Base-by-base conservation (phyloP, 257 asterid species). In the Plantago ovata region DNA sequence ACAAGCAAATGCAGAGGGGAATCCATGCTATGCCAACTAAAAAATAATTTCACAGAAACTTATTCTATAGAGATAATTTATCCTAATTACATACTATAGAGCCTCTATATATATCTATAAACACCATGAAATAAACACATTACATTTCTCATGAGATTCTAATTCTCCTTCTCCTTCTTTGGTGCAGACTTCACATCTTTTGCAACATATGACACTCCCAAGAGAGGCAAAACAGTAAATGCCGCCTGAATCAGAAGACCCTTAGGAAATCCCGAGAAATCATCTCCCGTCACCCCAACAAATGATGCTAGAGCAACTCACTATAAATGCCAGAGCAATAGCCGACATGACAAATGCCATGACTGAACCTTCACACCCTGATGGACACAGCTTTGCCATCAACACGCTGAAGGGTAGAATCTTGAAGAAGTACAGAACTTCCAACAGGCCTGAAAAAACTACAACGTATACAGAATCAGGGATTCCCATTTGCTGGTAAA, bases 261-360 rank as follows among this genome's bases (percentile, higher is more conserved):
- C 6, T 24, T 12, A 1, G 68, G 79, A 50, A 93, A 61, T 23
- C 90, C 92, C 0, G 95, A 84, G 75, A 89, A 93, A 68, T 89
- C 80, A 21, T 77, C 82, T 21, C 89, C 97, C 0, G 77, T 73
- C 21, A 92, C 82, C 60, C 82, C 80, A 23, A 79, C 68, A 33
- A 40, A 67, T 0, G 96, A 75, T 1, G 96, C 90, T 38, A 93
- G 79, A 0, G 80, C 90, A 43, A 93, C 99, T 89, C 52, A 84
- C 66, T 13, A 89, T 85, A 48, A 93, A 23, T 0, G 99, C 84
- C 21, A 93, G 77, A 0, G 97, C 96, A 5, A 83, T 67, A 38
- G 92, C 92, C 2, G 97, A 93, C 95, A 79, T 86, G 38, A 78
- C 87, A 58, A 93, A 84, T 1, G 99, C 97, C 97, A 93, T 89